phyloP scores from a whole-genome alignment of 2,329 filamentous ascomycete genomes.

The Fusarium sarcochroum region DNA sequence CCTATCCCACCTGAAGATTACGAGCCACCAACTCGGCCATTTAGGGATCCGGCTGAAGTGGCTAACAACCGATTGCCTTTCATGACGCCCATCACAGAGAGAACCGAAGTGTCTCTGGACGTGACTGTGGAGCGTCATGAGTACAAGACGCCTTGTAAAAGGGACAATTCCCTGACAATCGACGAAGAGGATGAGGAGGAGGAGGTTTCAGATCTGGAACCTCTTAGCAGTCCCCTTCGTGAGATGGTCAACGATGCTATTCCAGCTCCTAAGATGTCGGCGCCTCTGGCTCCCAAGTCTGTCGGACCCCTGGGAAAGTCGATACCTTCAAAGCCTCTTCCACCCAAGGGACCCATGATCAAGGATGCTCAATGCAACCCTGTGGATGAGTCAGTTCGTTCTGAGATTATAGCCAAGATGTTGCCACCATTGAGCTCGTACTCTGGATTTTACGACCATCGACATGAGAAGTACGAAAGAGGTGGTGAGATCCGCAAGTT shows the following conservation, averaged over 20 bases:
- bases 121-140: slow-evolving; percentile 72
- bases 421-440: slow-evolving; percentile 82
- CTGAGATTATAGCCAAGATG: slow-evolving; percentile 80
- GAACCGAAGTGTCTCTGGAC: slow-evolving; percentile 89
- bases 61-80: slow-evolving; percentile 95
- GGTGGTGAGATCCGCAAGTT: slow-evolving; percentile 85
- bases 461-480: slow-evolving; percentile 73
- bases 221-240: slow-evolving; percentile 79
- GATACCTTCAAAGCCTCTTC: slow-evolving; percentile 56
- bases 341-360: slow-evolving; percentile 79
- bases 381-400: slow-evolving; percentile 80
- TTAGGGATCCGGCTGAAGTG: slow-evolving; percentile 82
- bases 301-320: slow-evolving; percentile 53
- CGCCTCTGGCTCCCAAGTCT: slow-evolving; percentile 63
- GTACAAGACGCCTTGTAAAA: slow-evolving; percentile 85
- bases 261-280: slow-evolving; percentile 64
- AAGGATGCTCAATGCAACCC: slow-evolving; percentile 90
- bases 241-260: slow-evolving; percentile 70
- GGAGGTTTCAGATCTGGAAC: slow-evolving; percentile 54
- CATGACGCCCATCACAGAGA: slow-evolving; percentile 98
- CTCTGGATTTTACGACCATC: slow-evolving; percentile 83
- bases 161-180: slow-evolving; percentile 48
- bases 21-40: slow-evolving; percentile 82
- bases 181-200: slow-evolving; percentile 55
- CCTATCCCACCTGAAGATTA: slow-evolving; percentile 90